A percentile compares a stretch with the other conserved stretches of the same genome.
Evolutionary conservation across 2,329 filamentous ascomycete genomes (phyloP).

Genomic region (Pleomassaria siparia): DNA sequence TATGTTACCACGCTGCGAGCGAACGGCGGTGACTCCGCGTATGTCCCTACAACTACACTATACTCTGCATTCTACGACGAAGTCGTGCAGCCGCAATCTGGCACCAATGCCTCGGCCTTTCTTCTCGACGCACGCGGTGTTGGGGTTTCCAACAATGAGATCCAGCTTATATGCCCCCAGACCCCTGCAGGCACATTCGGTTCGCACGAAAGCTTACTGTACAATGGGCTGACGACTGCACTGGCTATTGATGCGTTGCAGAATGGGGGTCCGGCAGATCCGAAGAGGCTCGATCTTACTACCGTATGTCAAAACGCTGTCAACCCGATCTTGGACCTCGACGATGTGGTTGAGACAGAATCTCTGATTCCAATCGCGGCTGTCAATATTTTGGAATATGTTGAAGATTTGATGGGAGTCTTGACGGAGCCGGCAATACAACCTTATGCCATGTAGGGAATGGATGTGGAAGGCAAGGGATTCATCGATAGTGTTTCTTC

Average conservation of each 20-base stretch:
- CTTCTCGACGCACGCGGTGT: constrained; percentile 47
- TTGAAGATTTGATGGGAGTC: constrained; percentile 28
- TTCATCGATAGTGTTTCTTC: no score
- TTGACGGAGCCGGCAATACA: constrained; percentile 46
- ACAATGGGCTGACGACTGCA: constrained; percentile 50
- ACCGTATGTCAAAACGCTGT: constrained; percentile 23
- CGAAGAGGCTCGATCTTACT: constrained; percentile 43
- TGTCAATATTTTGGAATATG: constrained; percentile 30
- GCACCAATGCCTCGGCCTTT: constrained; percentile 50
- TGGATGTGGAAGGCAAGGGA: no score
- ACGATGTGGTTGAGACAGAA: constrained; percentile 46
- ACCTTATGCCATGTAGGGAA: constrained; percentile 2
- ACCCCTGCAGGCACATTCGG: constrained; percentile 50
- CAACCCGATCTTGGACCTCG: constrained; percentile 20
- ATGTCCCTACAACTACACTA: constrained; percentile 58
- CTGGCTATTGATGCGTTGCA: constrained; percentile 53
- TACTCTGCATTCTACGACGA: constrained; percentile 54
- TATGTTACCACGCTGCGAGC: constrained; percentile 48
- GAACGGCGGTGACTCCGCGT: constrained; percentile 54
- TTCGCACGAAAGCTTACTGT: constrained; percentile 54
- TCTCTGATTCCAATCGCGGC: constrained; percentile 46
- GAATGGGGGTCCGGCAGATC: constrained; percentile 49
- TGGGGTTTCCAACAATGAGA: constrained; percentile 54
- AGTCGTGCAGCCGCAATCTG: constrained; percentile 55
- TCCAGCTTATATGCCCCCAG: constrained; percentile 48